These are phyloP conservation scores for Exophiala viscosa DNA, from an alignment of 2,329 filamentous ascomycete species.

Conservation along the genomic window DNA sequence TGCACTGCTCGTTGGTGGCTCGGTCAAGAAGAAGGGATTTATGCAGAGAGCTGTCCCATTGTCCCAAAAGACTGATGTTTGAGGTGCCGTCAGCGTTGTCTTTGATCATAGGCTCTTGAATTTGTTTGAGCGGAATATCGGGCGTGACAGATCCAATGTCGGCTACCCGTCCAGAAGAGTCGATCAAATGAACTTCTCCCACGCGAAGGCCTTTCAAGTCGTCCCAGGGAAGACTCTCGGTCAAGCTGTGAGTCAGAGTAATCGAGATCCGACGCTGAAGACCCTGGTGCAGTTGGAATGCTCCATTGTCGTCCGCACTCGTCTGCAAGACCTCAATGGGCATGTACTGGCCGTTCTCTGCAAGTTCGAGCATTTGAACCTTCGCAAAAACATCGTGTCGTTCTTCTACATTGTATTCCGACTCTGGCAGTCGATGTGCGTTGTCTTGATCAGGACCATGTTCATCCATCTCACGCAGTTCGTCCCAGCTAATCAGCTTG, in stretches of 20 bases:
- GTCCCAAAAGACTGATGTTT: slow-evolving; percentile 78
- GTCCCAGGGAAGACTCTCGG: slow-evolving; percentile 83
- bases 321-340: slow-evolving; percentile 90
- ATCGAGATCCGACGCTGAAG: slow-evolving; percentile 84
- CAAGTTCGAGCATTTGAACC: slow-evolving; percentile 84
- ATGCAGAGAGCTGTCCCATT: slow-evolving; percentile 96
- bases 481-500: slow-evolving; percentile 96
- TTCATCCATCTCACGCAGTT: slow-evolving; percentile 76
- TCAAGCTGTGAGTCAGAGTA: slow-evolving; percentile 86
- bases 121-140: slow-evolving; percentile 72
- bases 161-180: slow-evolving; percentile 78
- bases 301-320: slow-evolving; percentile 77
- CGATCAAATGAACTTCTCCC: slow-evolving; percentile 76
- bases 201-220: slow-evolving; percentile 73
- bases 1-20: slow-evolving; percentile 86
- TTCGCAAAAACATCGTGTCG: slow-evolving; percentile 88
- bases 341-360: slow-evolving; percentile 84
- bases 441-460: slow-evolving; percentile 48
- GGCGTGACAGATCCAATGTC: slow-evolving; percentile 69
- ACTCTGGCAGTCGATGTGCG: slow-evolving; percentile 73
- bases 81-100: slow-evolving; percentile 87
- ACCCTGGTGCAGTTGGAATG: slow-evolving; percentile 93
- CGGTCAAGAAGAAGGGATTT: slow-evolving; percentile 90
- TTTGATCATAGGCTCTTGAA: slow-evolving; percentile 72
- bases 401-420: slow-evolving; percentile 89